Evolutionary conservation across 2,329 filamentous ascomycete species (phyloP).

Genomic region (Apiospora pterosperma): DNA sequence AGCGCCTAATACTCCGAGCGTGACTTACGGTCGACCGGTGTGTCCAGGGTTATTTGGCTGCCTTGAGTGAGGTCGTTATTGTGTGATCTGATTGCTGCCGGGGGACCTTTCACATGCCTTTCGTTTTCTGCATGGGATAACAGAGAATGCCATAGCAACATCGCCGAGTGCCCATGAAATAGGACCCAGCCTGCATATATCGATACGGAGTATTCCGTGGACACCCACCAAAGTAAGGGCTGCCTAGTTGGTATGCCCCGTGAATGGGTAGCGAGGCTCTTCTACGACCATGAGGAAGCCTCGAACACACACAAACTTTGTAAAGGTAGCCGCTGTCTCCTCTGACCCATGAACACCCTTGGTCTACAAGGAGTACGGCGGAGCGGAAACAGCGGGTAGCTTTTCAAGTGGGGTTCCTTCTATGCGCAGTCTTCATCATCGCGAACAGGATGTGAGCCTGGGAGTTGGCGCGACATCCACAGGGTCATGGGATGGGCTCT

Average conservation of each 20-base stretch:
- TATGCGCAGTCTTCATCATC: background rate
- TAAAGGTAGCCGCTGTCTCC: background rate
- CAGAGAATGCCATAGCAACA: background rate
- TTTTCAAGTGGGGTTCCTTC: background rate
- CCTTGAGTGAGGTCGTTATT: background rate
- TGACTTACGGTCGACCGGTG: background rate
- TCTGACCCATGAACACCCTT: background rate
- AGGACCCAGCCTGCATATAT: background rate
- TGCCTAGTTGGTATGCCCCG: background rate
- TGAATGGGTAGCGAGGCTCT: too few species aligned
- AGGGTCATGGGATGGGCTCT: background rate
- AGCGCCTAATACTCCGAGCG: background rate
- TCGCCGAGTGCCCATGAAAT: background rate
- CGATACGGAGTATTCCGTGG: background rate
- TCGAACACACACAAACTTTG: background rate
- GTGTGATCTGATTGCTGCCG: background rate
- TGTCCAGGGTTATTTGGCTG: background rate
- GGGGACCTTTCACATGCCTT: background rate
- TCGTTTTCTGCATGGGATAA: background rate
- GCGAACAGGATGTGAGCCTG: too few species aligned
- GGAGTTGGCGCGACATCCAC: background rate
- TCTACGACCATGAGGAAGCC: background rate
- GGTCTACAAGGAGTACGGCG: background rate
- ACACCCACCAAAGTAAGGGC: background rate
- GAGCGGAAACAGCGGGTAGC: background rate